These are phyloP conservation scores for Paraglomus brasilianum DNA, from an alignment of 192 early-diverging fungal genomes.

Conservation along the genomic window DNA sequence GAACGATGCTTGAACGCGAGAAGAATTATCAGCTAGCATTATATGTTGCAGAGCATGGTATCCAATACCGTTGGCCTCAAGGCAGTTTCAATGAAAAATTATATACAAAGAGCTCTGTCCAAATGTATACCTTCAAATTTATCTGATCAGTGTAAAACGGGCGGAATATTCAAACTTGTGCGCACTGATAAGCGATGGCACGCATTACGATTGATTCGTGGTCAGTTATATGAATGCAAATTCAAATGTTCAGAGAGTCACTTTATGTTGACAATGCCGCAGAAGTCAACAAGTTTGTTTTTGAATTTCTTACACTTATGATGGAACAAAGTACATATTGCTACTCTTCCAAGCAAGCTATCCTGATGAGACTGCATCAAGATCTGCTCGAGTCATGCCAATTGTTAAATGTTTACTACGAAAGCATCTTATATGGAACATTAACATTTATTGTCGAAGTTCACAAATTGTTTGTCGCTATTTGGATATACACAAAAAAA, in stretches of 20 bases:
- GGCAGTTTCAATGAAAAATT: background rate
- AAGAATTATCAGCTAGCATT: slow-evolving; percentile 22
- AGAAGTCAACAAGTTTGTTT: background rate
- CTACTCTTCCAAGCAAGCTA: background rate
- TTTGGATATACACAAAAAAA: slow-evolving; percentile 8
- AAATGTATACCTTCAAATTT: slow-evolving; percentile 23
- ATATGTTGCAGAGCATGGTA: slow-evolving; percentile 30
- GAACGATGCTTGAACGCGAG: background rate
- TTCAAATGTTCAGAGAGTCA: background rate
- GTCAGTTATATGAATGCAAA: background rate
- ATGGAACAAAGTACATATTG: slow-evolving; percentile 18
- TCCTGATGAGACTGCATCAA: slow-evolving; percentile 31
- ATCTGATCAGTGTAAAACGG: slow-evolving; percentile 26
- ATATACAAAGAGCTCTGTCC: slow-evolving; percentile 23
- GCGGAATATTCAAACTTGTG: too few species aligned
- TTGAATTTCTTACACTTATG: slow-evolving; percentile 7
- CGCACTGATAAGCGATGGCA: slow-evolving; percentile 20
- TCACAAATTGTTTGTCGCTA: slow-evolving; percentile 15
- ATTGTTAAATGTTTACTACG: background rate
- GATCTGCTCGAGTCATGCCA: slow-evolving; percentile 20
- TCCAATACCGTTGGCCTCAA: background rate
- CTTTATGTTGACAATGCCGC: slow-evolving; percentile 6
- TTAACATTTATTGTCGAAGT: slow-evolving; percentile 10
- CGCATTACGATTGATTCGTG: background rate
- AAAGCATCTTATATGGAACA: slow-evolving; percentile 25